These are phyloP conservation scores for Cymbomonas tetramitiformis DNA, from an alignment of 139 green algal species.

Conservation along the genomic window DNA sequence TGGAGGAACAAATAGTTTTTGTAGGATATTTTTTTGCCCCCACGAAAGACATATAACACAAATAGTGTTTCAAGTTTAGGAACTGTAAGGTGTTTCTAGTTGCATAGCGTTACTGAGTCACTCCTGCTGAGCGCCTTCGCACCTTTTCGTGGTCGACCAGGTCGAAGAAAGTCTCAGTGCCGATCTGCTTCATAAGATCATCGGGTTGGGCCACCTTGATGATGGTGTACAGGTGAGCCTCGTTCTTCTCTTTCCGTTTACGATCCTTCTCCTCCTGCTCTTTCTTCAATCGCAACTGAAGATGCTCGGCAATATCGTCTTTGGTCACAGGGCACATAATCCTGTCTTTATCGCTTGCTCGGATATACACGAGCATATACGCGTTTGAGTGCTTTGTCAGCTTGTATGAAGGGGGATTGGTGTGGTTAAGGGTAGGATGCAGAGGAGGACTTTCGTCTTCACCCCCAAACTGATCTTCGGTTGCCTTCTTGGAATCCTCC, in stretches of 20 bases:
- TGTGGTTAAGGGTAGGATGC: conserved; percentile 21
- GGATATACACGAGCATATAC: conserved; percentile 99
- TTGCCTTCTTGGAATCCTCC: conserved; percentile 45
- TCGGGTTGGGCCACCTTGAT: conserved; percentile 42
- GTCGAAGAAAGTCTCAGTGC: conserved; percentile 60
- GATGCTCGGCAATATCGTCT: conserved; percentile 62
- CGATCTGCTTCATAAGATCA: conserved; percentile 46
- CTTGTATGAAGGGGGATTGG: conserved; percentile 32
- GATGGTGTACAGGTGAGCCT: conserved; percentile 83
- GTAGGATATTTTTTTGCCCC: too few relatives aligned
- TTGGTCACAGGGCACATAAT: conserved; percentile 63
- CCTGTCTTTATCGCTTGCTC: conserved; percentile 58
- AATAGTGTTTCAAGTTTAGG: too few relatives aligned
- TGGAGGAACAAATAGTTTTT: too few relatives aligned
- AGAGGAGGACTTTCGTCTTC: conserved; percentile 36
- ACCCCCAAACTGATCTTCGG: conserved; percentile 84
- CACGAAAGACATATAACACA: too few relatives aligned
- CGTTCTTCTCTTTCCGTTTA: conserved; percentile 46
- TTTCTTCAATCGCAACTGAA: conserved; percentile 58
- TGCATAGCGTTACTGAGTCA: too few relatives aligned
- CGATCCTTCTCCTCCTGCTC: conserved; percentile 54
- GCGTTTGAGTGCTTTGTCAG: conserved; percentile 65
- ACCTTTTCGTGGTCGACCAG: conserved; percentile 71
- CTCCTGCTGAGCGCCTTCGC: too few relatives aligned
- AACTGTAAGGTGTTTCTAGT: too few relatives aligned